Percentiles rank a stretch among this genome's conserved stretches.
phyloP scores from a whole-genome alignment of 169 alveolate genomes.

The Cryptosporidium ubiquitum region DNA sequence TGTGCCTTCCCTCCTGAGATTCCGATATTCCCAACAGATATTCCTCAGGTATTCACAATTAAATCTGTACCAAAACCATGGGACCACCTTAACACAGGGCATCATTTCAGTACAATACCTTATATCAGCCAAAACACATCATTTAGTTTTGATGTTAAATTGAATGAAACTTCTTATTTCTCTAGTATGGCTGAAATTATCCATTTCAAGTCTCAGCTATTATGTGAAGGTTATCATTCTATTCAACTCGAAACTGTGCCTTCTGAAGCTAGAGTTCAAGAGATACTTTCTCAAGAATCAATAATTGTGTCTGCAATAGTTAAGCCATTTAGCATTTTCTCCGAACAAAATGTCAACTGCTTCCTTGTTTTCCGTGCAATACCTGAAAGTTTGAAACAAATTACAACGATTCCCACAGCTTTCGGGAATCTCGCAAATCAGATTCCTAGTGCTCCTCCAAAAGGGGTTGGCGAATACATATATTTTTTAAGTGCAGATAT shows the following conservation, averaged over 20 bases:
- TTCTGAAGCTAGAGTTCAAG: neutral
- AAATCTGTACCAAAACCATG: slow-evolving; percentile 43
- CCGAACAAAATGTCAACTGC: slow-evolving; percentile 49
- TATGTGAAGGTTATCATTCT: slow-evolving; percentile 46
- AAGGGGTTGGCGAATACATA: slow-evolving; percentile 47
- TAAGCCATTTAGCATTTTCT: slow-evolving; percentile 27
- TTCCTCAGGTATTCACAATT: slow-evolving; percentile 41
- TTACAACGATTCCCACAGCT: slow-evolving; percentile 2
- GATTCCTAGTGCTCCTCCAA: slow-evolving; percentile 47
- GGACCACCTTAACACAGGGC: slow-evolving; percentile 59
- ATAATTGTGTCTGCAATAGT: slow-evolving; percentile 52
- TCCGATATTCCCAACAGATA: slow-evolving; percentile 66
- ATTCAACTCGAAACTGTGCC: slow-evolving; percentile 42
- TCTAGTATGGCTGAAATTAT: neutral
- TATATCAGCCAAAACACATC: slow-evolving; percentile 11
- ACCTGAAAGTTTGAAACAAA: slow-evolving; percentile 3
- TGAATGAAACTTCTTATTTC: slow-evolving; percentile 14
- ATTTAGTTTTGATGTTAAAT: slow-evolving; percentile 42
- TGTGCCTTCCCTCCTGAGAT: slow-evolving; percentile 45
- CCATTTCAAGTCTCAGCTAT: slow-evolving; percentile 19
- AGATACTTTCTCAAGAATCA: slow-evolving; percentile 48
- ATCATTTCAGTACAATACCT: slow-evolving; percentile 47
- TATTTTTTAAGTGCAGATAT: slow-evolving; percentile 49
- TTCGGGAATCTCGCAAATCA: slow-evolving; percentile 58
- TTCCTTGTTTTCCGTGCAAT: slow-evolving; percentile 47